Conservation (phyloP, 768 basidiomycete genomes). For the Auriscalpium microsporum region DNA sequence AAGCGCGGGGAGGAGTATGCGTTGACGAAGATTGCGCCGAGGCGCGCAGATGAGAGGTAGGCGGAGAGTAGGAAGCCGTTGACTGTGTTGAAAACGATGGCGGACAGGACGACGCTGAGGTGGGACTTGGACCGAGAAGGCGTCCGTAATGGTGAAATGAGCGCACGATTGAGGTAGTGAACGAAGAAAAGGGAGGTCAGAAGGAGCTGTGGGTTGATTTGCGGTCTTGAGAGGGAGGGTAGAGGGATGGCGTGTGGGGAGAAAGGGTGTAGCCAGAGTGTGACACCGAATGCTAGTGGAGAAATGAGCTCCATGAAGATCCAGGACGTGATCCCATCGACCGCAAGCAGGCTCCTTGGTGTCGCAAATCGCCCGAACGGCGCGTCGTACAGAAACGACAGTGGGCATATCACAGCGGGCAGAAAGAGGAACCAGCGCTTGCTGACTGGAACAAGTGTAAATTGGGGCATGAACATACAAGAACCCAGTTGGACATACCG, state of each 20-base stretch:
- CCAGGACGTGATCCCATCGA: conserved; percentile 58
- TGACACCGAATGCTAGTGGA: conserved; percentile 44
- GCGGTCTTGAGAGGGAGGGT: conserved; percentile 32
- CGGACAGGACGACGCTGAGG: conserved; percentile 49
- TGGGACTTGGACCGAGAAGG: conserved; percentile 74
- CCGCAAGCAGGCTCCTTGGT: conserved; percentile 35
- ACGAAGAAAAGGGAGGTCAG: conserved; percentile 52
- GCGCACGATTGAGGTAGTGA: conserved; percentile 80
- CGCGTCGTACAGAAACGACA: conserved; percentile 51
- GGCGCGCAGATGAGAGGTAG: conserved; percentile 54
- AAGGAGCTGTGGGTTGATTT: conserved; percentile 21
- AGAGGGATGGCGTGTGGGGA: conserved; percentile 24
- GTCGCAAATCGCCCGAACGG: conserved; percentile 76
- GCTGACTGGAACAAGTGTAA: not conserved
- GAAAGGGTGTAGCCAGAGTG: conserved; percentile 42
- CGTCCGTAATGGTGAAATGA: conserved; percentile 73
- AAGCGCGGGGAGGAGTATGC: conserved; percentile 37
- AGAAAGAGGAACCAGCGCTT: conserved; percentile 9
- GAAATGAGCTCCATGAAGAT: conserved; percentile 70
- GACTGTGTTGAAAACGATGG: conserved; percentile 55
- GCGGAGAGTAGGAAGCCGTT: conserved; percentile 68
- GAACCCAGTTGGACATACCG: not conserved
- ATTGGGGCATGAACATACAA: not conserved
- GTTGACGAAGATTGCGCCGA: conserved; percentile 33
- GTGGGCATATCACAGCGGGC: conserved; percentile 18